A percentile compares a stretch with the other conserved stretches of the same genome.
These are phyloP conservation scores for Sextonia rubra DNA, from an alignment of 164 flowering plant species.

Conservation along the genomic window DNA sequence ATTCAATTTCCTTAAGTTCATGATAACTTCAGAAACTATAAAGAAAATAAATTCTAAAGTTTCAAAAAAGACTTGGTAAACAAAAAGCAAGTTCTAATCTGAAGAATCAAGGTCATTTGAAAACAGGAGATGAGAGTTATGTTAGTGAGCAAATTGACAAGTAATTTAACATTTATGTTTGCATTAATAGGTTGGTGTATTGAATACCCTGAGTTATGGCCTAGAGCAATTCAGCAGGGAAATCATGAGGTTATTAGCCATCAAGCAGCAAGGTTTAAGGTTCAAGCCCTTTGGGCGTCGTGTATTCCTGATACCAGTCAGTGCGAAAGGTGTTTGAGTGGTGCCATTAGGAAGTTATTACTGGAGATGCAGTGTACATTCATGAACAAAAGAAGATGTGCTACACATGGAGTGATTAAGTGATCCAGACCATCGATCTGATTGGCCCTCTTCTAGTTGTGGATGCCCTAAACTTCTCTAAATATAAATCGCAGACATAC, in stretches of 20 bases:
- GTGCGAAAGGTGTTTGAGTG: background rate
- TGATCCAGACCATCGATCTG: background rate
- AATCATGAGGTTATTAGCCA: background rate
- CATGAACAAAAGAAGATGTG: background rate
- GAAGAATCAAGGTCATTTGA: background rate
- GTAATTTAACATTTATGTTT: background rate
- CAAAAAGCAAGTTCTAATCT: background rate
- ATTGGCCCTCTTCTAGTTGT: background rate
- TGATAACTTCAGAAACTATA: background rate
- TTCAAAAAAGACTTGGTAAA: background rate
- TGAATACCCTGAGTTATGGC: background rate
- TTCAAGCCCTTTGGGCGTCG: background rate
- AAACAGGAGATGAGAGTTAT: background rate
- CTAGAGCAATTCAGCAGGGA: background rate
- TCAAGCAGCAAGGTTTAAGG: background rate
- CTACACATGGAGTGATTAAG: background rate
- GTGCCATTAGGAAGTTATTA: background rate
- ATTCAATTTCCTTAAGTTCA: background rate
- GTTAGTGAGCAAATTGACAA: background rate
- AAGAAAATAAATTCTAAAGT: background rate
- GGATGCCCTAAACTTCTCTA: background rate
- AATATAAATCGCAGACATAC: too few relatives aligned
- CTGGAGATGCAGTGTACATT: background rate
- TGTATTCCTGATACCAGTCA: background rate
- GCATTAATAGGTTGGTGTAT: background rate